Conservation (phyloP, 768 basidiomycete species). For the Phlebiopsis flavidoalba region DNA sequence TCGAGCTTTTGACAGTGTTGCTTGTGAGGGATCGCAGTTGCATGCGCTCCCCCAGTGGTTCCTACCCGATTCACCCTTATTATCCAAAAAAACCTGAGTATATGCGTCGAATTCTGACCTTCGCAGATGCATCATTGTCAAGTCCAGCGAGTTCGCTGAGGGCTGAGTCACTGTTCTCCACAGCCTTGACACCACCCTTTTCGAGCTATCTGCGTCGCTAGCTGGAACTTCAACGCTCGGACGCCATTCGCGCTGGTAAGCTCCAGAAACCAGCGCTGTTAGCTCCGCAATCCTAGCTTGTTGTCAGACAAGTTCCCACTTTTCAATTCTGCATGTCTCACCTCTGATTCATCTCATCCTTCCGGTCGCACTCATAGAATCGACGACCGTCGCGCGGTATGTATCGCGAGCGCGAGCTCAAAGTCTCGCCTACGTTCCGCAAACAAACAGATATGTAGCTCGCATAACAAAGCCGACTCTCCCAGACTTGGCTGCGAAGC, state of each 20-base stretch:
- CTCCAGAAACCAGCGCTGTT: constrained; percentile 3
- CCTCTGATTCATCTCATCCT: constrained; percentile 16
- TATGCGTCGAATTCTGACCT: background rate
- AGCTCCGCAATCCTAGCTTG: constrained; percentile 5
- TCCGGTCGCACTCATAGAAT: constrained; percentile 5
- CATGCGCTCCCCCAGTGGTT: background rate
- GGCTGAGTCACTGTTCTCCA: constrained; percentile 15
- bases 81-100: background rate
- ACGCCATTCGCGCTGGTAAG: constrained; percentile 12
- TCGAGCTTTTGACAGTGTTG: constrained; percentile 4
- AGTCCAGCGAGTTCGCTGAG: constrained; percentile 16
- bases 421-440: constrained; percentile 20
- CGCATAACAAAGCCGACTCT: constrained; percentile 20
- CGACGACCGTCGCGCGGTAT: constrained; percentile 22
- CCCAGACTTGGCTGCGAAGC: constrained; percentile 24
- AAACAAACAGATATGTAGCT: constrained; percentile 21
- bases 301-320: background rate
- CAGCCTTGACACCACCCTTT: constrained; percentile 19
- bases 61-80: background rate
- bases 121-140: background rate
- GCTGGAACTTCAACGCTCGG: constrained; percentile 2
- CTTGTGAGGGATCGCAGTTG: background rate
- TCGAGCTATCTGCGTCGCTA: constrained; percentile 6
- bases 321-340: background rate
- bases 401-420: constrained; percentile 24